Percentiles rank a stretch among this genome's conserved stretches.
Evolutionary conservation across 768 basidiomycete genomes (phyloP).

Genomic region (Piloderma croceum): DNA sequence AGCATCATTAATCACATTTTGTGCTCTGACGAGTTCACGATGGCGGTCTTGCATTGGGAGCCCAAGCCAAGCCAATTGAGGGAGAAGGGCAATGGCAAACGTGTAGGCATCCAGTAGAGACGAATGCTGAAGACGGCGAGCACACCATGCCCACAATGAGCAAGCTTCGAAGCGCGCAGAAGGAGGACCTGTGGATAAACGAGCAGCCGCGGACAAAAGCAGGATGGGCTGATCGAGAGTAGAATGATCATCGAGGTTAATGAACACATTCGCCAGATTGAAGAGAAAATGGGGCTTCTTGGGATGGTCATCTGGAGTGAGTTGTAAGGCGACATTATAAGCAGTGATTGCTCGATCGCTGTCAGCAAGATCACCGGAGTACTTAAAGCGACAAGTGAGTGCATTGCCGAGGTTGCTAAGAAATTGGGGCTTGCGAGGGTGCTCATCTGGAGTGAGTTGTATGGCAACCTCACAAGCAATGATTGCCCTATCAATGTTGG

Average conservation of each 20-base stretch:
- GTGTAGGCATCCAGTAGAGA: slow-evolving; percentile 24
- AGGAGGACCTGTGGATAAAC: slow-evolving; percentile 11
- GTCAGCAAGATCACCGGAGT: background rate
- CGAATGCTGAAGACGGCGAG: too few species aligned
- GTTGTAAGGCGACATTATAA: background rate
- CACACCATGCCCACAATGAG: too few species aligned
- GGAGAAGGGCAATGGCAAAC: slow-evolving; percentile 17
- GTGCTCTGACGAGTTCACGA: slow-evolving; percentile 11
- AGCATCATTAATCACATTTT: slow-evolving; percentile 17
- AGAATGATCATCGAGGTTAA: too few species aligned
- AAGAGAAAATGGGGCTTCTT: background rate
- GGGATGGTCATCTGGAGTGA: slow-evolving; percentile 3
- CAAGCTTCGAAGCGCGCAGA: slow-evolving; percentile 7
- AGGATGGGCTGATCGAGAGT: too few species aligned
- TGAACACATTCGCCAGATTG: slow-evolving; percentile 4
- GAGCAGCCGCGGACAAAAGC: slow-evolving; percentile 10
- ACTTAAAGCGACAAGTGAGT: slow-evolving; percentile 1
- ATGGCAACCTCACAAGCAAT: background rate
- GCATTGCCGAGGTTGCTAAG: slow-evolving; percentile 2
- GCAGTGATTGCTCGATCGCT: background rate
- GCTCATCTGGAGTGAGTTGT: background rate
- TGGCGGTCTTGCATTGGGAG: slow-evolving; percentile 12
- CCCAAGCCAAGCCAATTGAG: too few species aligned
- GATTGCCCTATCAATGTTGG: slow-evolving; percentile 1
- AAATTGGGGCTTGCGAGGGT: background rate